phyloP scores from a whole-genome alignment of 2,329 filamentous ascomycete genomes.

The Aciculosporium take region DNA sequence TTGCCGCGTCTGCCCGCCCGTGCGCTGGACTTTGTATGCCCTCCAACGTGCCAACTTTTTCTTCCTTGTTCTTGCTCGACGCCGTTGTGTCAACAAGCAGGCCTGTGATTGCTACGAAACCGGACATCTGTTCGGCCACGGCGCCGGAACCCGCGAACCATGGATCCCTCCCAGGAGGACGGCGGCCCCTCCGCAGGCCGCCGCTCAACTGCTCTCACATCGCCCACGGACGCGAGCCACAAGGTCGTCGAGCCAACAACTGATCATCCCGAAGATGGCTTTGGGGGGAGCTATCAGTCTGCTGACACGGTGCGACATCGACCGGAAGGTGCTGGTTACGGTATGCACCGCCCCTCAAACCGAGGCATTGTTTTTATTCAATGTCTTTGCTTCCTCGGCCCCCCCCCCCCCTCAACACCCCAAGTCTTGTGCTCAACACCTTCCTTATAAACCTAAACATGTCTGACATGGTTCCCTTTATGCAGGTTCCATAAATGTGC shows the following conservation, averaged over 20 bases:
- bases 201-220: conserved; percentile 23
- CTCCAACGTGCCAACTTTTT: background rate
- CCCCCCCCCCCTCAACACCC: background rate
- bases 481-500: conserved; percentile 9
- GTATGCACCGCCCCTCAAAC: conserved; percentile 21
- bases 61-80: background rate
- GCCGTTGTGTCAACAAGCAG: background rate
- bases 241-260: conserved; percentile 23
- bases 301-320: conserved; percentile 45
- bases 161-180: conserved; percentile 28
- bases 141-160: conserved; percentile 14
- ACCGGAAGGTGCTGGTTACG: conserved; percentile 37
- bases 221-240: conserved; percentile 36
- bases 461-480: background rate
- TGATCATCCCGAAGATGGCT: conserved; percentile 26
- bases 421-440: background rate
- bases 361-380: background rate
- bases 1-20: background rate
- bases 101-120: background rate
- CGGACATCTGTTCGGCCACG: conserved; percentile 4
- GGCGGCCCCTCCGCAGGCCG: conserved; percentile 22
- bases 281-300: conserved; percentile 42
- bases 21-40: background rate
- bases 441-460: background rate
- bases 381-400: background rate